Evolutionary conservation across 805 yeast species (phyloP).

Genomic region (Clavispora phyllophila): DNA sequence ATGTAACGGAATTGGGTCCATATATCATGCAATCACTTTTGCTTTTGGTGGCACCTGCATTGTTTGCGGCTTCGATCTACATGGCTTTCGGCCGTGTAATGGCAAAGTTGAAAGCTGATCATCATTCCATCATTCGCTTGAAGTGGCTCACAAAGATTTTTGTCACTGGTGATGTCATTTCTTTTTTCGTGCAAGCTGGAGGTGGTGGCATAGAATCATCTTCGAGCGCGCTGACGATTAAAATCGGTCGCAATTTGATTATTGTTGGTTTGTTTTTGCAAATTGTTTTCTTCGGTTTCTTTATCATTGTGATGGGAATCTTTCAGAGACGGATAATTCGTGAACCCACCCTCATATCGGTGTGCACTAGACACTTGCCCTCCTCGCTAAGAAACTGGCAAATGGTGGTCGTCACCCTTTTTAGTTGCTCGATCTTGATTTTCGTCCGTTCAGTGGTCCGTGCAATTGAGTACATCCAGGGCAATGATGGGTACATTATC

Average conservation of each 20-base stretch:
- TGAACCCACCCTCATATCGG: neutral
- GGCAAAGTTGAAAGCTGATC: slow-evolving; percentile 12
- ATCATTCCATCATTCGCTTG: slow-evolving; percentile 15
- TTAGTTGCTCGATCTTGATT: slow-evolving; percentile 14
- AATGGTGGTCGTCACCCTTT: slow-evolving; percentile 3
- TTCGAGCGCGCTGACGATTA: neutral
- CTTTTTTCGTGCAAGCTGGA: slow-evolving; percentile 23
- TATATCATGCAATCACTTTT: slow-evolving; percentile 21
- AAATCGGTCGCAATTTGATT: slow-evolving; percentile 18
- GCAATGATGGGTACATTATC: slow-evolving; percentile 20
- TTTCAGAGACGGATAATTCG: slow-evolving; percentile 6
- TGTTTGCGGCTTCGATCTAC: slow-evolving; percentile 27
- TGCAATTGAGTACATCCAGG: slow-evolving; percentile 25
- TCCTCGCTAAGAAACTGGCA: slow-evolving; percentile 6
- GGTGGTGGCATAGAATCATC: slow-evolving; percentile 30
- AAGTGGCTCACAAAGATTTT: slow-evolving; percentile 21
- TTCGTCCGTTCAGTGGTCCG: slow-evolving; percentile 28
- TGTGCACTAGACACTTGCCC: neutral
- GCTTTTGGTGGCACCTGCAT: slow-evolving; percentile 25
- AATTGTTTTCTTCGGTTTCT: slow-evolving; percentile 23
- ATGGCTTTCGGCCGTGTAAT: slow-evolving; percentile 25
- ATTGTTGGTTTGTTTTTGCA: slow-evolving; percentile 28
- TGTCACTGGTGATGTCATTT: slow-evolving; percentile 25
- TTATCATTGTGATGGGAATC: slow-evolving; percentile 15
- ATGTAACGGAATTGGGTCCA: slow-evolving; percentile 9